Evolutionary conservation across 2,329 filamentous ascomycete genomes (phyloP).

Genomic region (Diaporthe longicolla): DNA sequence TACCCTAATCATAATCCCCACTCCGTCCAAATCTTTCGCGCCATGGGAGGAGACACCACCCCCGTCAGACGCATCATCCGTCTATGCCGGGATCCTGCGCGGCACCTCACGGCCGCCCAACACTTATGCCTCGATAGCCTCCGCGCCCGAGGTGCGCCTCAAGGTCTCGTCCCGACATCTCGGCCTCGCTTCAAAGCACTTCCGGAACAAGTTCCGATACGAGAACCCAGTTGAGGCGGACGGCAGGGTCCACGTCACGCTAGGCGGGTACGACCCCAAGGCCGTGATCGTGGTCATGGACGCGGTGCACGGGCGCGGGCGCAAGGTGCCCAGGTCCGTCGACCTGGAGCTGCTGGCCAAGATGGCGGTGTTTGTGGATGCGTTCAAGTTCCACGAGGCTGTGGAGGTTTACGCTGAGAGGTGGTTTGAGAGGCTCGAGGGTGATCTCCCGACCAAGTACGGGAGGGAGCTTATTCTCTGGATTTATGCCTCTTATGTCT

Average conservation of each 20-base stretch:
- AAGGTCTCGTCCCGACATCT: slow-evolving; percentile 56
- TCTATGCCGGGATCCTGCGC: slow-evolving; percentile 39
- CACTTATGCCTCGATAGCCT: slow-evolving; percentile 34
- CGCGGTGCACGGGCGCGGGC: slow-evolving; percentile 59
- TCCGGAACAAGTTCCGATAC: slow-evolving; percentile 43
- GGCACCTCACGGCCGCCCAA: slow-evolving; percentile 39
- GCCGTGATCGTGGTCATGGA: slow-evolving; percentile 59
- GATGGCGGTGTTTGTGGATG: slow-evolving; percentile 59
- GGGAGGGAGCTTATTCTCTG: slow-evolving; percentile 49
- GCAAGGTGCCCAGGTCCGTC: slow-evolving; percentile 56
- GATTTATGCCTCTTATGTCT: slow-evolving; percentile 52
- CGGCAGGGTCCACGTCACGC: slow-evolving; percentile 50
- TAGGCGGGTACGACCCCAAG: slow-evolving; percentile 53
- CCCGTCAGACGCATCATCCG: slow-evolving; percentile 22
- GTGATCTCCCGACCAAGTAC: slow-evolving; percentile 40
- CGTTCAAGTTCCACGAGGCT: slow-evolving; percentile 58
- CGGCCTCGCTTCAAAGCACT: slow-evolving; percentile 51
- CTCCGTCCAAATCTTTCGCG: slow-evolving; percentile 44
- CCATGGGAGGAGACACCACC: slow-evolving; percentile 44
- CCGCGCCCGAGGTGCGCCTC: slow-evolving; percentile 49
- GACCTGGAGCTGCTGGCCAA: slow-evolving; percentile 59
- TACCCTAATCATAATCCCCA: slow-evolving; percentile 50
- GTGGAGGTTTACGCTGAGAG: slow-evolving; percentile 57
- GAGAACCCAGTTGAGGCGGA: slow-evolving; percentile 46
- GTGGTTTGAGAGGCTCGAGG: slow-evolving; percentile 54